Evolutionary conservation across 2,329 filamentous ascomycete species (phyloP).

Genomic region (Ascochyta rabiei): DNA sequence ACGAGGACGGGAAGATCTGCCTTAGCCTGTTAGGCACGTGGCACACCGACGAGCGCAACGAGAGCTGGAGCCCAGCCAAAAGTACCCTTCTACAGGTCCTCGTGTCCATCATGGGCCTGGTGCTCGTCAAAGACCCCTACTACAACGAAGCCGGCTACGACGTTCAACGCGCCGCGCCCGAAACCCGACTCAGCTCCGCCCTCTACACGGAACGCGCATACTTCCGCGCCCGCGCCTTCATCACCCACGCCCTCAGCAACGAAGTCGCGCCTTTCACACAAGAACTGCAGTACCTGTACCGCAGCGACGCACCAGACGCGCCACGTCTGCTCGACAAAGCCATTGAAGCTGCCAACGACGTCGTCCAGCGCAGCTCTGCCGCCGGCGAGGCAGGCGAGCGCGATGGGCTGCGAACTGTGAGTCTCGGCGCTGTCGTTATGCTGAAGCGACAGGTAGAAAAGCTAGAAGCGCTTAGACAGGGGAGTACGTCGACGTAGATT

Average conservation of each 20-base stretch:
- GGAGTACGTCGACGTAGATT: background rate
- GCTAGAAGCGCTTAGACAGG: conserved; percentile 38
- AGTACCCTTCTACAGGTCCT: conserved; percentile 64
- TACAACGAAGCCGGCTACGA: conserved; percentile 70
- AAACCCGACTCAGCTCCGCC: conserved; percentile 53
- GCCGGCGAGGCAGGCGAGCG: conserved; percentile 34
- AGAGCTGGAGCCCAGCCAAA: conserved; percentile 59
- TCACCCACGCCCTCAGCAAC: conserved; percentile 54
- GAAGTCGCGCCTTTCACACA: conserved; percentile 55
- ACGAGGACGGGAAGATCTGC: conserved; percentile 68
- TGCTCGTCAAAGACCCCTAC: conserved; percentile 65
- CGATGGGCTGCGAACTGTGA: conserved; percentile 56
- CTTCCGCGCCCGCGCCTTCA: conserved; percentile 59
- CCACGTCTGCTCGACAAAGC: conserved; percentile 53
- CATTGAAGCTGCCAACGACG: conserved; percentile 50
- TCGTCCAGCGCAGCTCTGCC: conserved; percentile 49
- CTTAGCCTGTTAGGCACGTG: conserved; percentile 65
- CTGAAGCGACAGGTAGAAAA: conserved; percentile 49
- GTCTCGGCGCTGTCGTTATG: conserved; percentile 55
- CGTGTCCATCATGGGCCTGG: conserved; percentile 63
- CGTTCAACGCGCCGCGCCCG: conserved; percentile 53
- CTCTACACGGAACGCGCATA: conserved; percentile 63
- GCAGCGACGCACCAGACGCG: conserved; percentile 39
- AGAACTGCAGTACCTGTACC: conserved; percentile 61
- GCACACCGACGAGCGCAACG: conserved; percentile 59